Evolutionary conservation across 805 yeast species (phyloP).

Genomic region (Saturnispora dispora): DNA sequence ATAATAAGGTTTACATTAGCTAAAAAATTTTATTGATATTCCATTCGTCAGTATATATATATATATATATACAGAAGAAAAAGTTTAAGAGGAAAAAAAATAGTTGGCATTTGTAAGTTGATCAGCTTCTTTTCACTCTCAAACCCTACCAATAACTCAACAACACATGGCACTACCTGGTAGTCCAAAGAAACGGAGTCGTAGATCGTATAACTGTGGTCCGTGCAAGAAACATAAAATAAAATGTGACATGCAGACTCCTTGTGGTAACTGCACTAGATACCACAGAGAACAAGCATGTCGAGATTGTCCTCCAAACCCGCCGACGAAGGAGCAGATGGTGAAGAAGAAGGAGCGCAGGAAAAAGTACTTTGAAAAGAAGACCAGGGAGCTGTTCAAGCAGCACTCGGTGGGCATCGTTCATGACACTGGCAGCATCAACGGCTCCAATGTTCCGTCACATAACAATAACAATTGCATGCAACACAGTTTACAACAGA

Average conservation of each 20-base stretch:
- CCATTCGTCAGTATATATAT: background rate
- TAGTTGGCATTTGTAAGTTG: background rate
- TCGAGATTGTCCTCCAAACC: conserved; percentile 15
- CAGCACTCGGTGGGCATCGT: background rate
- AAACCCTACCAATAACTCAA: background rate
- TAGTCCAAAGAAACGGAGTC: conserved; percentile 26
- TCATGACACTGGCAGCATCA: background rate
- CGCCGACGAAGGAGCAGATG: conserved; percentile 18
- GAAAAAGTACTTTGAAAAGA: conserved; percentile 11
- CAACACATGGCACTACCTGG: background rate
- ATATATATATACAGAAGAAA: background rate
- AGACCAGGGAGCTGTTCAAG: conserved; percentile 1
- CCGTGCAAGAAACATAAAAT: conserved; percentile 46
- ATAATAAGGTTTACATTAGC: background rate
- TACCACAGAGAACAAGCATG: conserved; percentile 13
- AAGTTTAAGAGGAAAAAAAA: background rate
- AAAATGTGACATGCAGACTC: conserved; percentile 41
- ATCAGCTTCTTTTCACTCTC: background rate
- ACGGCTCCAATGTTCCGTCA: background rate
- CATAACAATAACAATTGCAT: background rate
- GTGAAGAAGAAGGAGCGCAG: conserved; percentile 12
- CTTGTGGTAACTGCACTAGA: conserved; percentile 36
- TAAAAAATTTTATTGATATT: background rate
- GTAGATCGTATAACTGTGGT: conserved; percentile 49
- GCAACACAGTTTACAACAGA: background rate